phyloP scores from a whole-genome alignment of 2,329 filamentous ascomycete genomes.

The Hypoxylon sp. region DNA sequence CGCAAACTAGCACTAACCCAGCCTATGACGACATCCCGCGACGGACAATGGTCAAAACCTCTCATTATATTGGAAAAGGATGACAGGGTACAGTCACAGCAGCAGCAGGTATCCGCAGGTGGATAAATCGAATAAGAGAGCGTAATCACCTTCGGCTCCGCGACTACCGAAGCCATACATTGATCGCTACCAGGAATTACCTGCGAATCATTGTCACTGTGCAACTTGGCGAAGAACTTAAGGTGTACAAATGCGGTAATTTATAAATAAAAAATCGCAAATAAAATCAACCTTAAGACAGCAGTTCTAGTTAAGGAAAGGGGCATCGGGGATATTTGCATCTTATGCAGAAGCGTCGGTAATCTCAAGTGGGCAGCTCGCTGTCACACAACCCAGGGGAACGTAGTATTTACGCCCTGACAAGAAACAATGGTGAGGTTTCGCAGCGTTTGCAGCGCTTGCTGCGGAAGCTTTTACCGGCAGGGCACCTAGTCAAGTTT shows the following conservation, averaged over 20 bases:
- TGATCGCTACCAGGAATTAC: conserved; percentile 6
- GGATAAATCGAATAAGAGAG: conserved; percentile 20
- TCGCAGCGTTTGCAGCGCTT: conserved; percentile 31
- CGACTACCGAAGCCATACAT: conserved; percentile 29
- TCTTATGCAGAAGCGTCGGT: conserved; percentile 25
- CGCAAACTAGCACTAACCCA: conserved; percentile 13
- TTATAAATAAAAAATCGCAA: conserved; percentile 21
- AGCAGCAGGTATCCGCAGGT: conserved; percentile 21
- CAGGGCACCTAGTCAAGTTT: conserved; percentile 4
- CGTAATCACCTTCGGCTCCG: conserved; percentile 21
- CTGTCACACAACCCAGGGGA: conserved; percentile 27
- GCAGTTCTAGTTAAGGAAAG: not conserved
- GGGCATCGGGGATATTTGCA: conserved; percentile 18
- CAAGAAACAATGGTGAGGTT: conserved; percentile 23
- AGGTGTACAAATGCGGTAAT: conserved; percentile 10
- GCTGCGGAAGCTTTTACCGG: conserved; percentile 21
- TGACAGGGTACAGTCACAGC: conserved; percentile 17
- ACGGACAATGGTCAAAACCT: conserved; percentile 6
- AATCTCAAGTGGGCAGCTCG: conserved; percentile 39
- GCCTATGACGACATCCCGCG: conserved; percentile 28
- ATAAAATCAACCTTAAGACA: conserved; percentile 8
- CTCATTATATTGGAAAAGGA: conserved; percentile 12
- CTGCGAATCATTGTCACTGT: conserved; percentile 23
- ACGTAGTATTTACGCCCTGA: conserved; percentile 24
- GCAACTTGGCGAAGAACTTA: not conserved